Evolutionary conservation across 177 flowering plant species (phyloP).

Genomic region (Vitis hybrid): DNA sequence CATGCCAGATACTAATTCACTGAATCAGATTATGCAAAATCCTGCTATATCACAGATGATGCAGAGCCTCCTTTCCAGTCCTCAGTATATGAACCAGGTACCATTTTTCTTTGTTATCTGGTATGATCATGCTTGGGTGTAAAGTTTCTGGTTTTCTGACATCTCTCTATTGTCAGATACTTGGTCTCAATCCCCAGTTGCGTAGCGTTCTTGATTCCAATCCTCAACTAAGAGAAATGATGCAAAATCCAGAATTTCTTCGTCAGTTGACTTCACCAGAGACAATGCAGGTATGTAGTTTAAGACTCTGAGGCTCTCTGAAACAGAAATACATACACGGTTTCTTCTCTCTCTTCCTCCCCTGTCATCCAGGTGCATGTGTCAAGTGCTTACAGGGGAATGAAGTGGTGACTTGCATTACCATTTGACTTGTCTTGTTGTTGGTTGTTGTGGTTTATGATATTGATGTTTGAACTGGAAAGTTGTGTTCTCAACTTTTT

Average conservation of each 20-base stretch:
- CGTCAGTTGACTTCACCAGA: constrained; percentile 85
- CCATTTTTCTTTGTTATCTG: not conserved
- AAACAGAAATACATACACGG: no score
- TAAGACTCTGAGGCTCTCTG: not conserved
- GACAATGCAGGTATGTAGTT: constrained; percentile 74
- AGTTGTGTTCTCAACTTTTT: not conserved
- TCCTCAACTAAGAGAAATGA: constrained; percentile 84
- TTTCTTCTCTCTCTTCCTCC: no score
- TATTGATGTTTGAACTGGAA: not conserved
- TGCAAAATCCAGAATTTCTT: constrained; percentile 93
- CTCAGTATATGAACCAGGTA: constrained; percentile 94
- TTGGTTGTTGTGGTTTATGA: not conserved
- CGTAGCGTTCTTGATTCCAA: constrained; percentile 69
- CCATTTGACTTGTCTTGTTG: not conserved
- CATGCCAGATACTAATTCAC: constrained; percentile 46
- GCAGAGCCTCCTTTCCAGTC: constrained; percentile 83
- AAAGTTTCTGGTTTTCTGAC: constrained; percentile 14
- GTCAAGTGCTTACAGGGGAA: no score
- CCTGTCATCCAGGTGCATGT: no score
- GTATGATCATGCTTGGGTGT: not conserved
- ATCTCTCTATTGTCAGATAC: constrained; percentile 33
- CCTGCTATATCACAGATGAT: constrained; percentile 82
- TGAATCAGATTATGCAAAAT: constrained; percentile 79
- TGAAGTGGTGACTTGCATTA: not conserved
- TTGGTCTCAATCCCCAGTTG: constrained; percentile 66